Percentiles rank a stretch among this genome's conserved stretches.
Conservation (phyloP, 2,329 filamentous ascomycete species). For the Trichoderma pleuroti region DNA sequence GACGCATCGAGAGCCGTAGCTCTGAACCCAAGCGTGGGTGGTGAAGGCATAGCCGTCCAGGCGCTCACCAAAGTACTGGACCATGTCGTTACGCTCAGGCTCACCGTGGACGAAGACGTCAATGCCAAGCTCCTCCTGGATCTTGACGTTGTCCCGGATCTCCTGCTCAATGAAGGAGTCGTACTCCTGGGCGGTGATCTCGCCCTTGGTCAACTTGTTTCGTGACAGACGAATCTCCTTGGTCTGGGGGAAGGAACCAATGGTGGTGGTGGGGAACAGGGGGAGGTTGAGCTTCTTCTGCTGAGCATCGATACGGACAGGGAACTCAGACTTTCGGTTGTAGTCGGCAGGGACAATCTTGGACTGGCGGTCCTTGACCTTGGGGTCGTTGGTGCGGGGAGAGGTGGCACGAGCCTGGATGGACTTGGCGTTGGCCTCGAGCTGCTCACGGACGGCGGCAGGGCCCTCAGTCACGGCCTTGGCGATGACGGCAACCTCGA, state of each 20-base stretch:
- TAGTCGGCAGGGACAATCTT: constrained; percentile 81
- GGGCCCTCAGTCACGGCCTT: constrained; percentile 95
- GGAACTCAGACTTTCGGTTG: constrained; percentile 89
- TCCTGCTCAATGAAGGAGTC: constrained; percentile 99
- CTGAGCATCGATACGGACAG: constrained; percentile 79
- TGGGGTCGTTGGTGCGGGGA: constrained; percentile 91
- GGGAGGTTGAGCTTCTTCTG: constrained; percentile 90
- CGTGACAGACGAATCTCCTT: constrained; percentile 96
- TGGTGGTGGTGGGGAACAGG: constrained; percentile 97
- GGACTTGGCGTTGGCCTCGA: constrained; percentile 96
- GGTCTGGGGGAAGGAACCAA: constrained; percentile 99
- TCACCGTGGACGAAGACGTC: constrained; percentile 98
- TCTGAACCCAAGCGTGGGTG: constrained; percentile 98
- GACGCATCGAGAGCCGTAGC: constrained; percentile 96
- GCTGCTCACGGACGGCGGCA: constrained; percentile 77
- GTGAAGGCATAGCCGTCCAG: constrained; percentile 97
- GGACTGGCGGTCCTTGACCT: constrained; percentile 94
- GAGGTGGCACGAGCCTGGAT: constrained; percentile 88
- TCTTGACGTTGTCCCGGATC: constrained; percentile 90
- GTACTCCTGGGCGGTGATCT: constrained; percentile 89
- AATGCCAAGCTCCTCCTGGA: constrained; percentile 96
- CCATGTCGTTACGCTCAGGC: constrained; percentile 99
- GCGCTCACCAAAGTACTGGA: constrained; percentile 99
- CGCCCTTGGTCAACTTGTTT: constrained; percentile 98
- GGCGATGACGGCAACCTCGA: constrained; percentile 86